Evolutionary conservation across 1,284 basidiomycete species (phyloP), one percentile per base, ranked within the genome.

Genomic region (Ceratobasidium sp.): DNA sequence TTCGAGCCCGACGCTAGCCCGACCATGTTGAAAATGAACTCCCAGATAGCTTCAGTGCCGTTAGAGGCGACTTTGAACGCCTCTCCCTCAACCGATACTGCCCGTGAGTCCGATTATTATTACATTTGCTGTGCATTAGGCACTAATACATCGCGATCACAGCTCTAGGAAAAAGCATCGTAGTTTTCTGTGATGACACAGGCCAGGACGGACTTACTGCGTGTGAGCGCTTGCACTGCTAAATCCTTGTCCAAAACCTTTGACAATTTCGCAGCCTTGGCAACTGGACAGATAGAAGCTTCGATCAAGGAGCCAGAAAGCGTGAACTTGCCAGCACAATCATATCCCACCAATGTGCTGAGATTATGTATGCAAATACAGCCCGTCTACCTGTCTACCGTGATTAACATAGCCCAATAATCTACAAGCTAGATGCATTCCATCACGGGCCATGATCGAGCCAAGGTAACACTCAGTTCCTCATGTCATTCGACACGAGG

Each of bases 111-210:
- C 33, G 33, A 33, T 33, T 33, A 33, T 33, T 33, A 33, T 33
- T 33, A 33, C 33, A 33, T 33, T 33, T 33, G 33, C 33, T 33
- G 33, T 33, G 33, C 33, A 33, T 33, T 33, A 33, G 33, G 33
- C 33, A 33, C 33, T 33, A 33, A 33, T 33, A 33, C 33, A 33
- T 33, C 33, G 33, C 33, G 33, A 33, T 33, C 33, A 33, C 46
- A 74, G 70, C 59, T 28, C 13, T 54, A 20, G 59, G 70, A 15
- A 74, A 74, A 50, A 61, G 59, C 52, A 74, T 74, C 20, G 44
- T 74, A 20, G 70, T 74, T n/a, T 74, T 74, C n/a, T 74, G 70
- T 28, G 70, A 74, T 23, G 70, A 59, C 23, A 74, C 70, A 9
- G 70, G 70, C 20, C 70, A 74, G 40, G 70, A 74, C 33, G 70